Evolutionary conservation across 257 asterid species (phyloP), one percentile per base, ranked within the genome.

Genomic region (Solanum infundibuliforme): DNA sequence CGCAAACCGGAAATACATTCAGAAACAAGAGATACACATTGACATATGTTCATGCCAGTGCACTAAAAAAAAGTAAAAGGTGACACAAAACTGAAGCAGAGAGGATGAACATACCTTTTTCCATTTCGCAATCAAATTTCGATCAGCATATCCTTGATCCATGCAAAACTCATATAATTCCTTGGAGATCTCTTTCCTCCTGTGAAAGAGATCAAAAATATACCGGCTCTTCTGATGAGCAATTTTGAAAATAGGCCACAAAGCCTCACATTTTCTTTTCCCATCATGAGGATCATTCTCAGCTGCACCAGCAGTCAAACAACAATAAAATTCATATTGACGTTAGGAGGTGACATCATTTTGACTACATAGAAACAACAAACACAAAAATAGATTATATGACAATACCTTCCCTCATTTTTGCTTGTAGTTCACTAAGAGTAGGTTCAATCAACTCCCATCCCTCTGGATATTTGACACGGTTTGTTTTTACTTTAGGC

Each of bases 401-500:
- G 76, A 23, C 21, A 38, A 84, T 83, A 95, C 98, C 98, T 94
- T 96, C 99, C 90, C 99, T 94, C 99, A 96, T 96, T 90, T 94
- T 95, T 21, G 95, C 98, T 91, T 95, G 98, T 11, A 96, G 92
- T 77, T 96, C 99, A 86, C 74, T 92, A 29, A 96, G 95, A 27
- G 98, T 96, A 35, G 99, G 99, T 87, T 96, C 99, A 87, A 96
- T 95, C 91, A 96, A 88, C 88, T 96, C 98, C 99, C 99, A 96
- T 20, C 99, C 99, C 87, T 93, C 95, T 10, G 98, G 99, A 87
- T 92, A 93, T 84, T 92, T 93, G 77, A 94, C 95, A 71, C 98
- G 91, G 92, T 91, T 96, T 12, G 99, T 96, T 94, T 93, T 93
- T 92, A 96, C 98, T 93, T 96, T 96, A 8, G 99, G 99, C 99